Base-by-base conservation (phyloP, 1,284 basidiomycete species). In the Boletus smithii region DNA sequence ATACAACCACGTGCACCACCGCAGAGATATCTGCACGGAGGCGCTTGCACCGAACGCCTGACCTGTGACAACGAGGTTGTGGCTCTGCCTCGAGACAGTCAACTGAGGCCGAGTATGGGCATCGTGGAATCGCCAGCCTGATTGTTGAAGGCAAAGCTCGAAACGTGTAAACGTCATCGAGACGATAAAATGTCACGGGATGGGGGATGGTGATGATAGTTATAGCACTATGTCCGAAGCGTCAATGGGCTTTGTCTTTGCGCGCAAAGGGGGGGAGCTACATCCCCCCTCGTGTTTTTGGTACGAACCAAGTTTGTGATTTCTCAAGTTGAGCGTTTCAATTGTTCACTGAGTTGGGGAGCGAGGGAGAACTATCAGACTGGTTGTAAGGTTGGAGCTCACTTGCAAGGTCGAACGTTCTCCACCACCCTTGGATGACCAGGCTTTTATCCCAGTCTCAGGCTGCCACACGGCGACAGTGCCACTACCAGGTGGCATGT, bases 401-500 rank as follows among this genome's bases (percentile, higher is more conserved):
- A 36, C 56, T 53, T 44, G 46, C 35, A 46, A 36, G 44, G 39
- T 42, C 6, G 29, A 40, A 26, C 26, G 53, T 23, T 30, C 40
- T 42, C 22, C 50, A 17, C 16, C 24, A 20, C 16, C 32, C 29
- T 43, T 32, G 44, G 35, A 30, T 6, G 40, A 23, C 44, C 22
- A 32, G 45, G 46, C 48, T 41, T 55, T 60, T 60, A 64, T 61
- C 51, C 53, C 38, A 42, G 26, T 16, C 50, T 60, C 38, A 42
- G 26, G n/a, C 50, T 60, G 59, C 59, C 59, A 49, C 59, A 62
- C 54, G 55, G 47, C 14, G 42, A 58, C 57, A 60, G 53, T 42
- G 58, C 58, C 61, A 63, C 55, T 57, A 44, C 48, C 58, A 60
- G 62, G 62, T 59, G 59, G 61, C 48, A 16, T 49, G 31, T 48